These are phyloP conservation scores for Adansonia grandidieri DNA, from an alignment of 441 rosid species.

Conservation along the genomic window DNA sequence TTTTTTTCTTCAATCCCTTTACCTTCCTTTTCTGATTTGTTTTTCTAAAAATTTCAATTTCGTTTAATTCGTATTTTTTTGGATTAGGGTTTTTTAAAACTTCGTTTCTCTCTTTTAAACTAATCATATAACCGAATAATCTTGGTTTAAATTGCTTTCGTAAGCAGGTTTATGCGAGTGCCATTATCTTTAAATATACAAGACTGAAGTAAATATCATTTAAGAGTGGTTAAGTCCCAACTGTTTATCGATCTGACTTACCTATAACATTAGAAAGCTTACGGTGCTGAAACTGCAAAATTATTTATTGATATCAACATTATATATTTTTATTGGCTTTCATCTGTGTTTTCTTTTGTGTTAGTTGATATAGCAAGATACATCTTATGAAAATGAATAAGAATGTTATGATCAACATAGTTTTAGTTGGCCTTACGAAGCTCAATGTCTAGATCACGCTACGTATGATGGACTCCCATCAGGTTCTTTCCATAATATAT, in stretches of 20 bases:
- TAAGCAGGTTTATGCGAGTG: neutral
- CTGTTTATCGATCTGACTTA: neutral
- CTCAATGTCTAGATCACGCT: neutral
- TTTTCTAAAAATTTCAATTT: neutral
- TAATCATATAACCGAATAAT: neutral
- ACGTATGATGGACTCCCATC: neutral
- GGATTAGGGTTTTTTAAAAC: no score
- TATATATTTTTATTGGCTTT: neutral
- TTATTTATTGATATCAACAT: neutral
- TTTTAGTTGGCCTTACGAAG: neutral
- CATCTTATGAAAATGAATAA: neutral
- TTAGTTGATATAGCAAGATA: neutral
- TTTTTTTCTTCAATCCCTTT: neutral
- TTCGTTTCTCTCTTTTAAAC: neutral
- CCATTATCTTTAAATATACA: neutral
- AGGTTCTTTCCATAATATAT: neutral
- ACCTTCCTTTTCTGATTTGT: neutral
- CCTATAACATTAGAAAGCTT: neutral
- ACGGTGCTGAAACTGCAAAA: neutral
- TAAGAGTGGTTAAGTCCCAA: neutral
- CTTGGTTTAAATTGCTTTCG: neutral
- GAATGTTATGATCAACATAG: neutral
- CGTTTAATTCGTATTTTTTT: neutral
- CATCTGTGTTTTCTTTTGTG: neutral
- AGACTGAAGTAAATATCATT: neutral